phyloP scores from a whole-genome alignment of 148 eudicot species.

The Arctostaphylos glauca region DNA sequence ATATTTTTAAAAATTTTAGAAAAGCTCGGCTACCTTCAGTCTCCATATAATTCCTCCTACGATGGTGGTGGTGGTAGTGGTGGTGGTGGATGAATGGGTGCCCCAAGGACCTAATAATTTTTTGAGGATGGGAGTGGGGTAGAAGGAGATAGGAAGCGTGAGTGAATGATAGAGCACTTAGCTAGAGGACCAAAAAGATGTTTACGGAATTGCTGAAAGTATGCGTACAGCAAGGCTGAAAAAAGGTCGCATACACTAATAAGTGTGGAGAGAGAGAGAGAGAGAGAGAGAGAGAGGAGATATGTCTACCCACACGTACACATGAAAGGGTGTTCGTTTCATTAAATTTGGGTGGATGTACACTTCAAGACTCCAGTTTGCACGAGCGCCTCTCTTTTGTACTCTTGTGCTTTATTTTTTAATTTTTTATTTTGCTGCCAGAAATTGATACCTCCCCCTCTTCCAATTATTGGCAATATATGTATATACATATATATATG shows the following conservation, averaged over 20 bases:
- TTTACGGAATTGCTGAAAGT: slow-evolving; percentile 28
- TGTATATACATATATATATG: too few relatives aligned
- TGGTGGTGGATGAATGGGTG: too few relatives aligned
- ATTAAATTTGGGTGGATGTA: slow-evolving; percentile 9
- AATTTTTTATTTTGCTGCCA: not conserved
- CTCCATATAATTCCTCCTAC: too few relatives aligned
- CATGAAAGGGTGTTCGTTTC: not conserved
- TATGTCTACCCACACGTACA: slow-evolving; percentile 29
- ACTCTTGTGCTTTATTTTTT: slow-evolving; percentile 10
- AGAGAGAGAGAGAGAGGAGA: not conserved
- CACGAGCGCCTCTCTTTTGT: slow-evolving; percentile 21
- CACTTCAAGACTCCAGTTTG: slow-evolving; percentile 9
- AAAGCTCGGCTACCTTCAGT: too few relatives aligned
- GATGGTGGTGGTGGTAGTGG: too few relatives aligned
- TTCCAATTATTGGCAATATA: too few relatives aligned
- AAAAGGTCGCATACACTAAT: too few relatives aligned
- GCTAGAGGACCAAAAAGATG: slow-evolving; percentile 22
- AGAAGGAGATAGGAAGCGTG: slow-evolving; percentile 16
- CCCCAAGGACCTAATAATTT: too few relatives aligned
- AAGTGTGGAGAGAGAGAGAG: not conserved
- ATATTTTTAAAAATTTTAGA: too few relatives aligned
- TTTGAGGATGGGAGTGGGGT: slow-evolving; percentile 12
- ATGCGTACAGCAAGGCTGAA: not conserved
- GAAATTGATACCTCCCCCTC: not conserved
- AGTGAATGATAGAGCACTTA: slow-evolving; percentile 20